Evolutionary conservation across 129 eudicot genomes (phyloP), one percentile per base, ranked within the genome.

Genomic region (Centrapalus pauciflorus): DNA sequence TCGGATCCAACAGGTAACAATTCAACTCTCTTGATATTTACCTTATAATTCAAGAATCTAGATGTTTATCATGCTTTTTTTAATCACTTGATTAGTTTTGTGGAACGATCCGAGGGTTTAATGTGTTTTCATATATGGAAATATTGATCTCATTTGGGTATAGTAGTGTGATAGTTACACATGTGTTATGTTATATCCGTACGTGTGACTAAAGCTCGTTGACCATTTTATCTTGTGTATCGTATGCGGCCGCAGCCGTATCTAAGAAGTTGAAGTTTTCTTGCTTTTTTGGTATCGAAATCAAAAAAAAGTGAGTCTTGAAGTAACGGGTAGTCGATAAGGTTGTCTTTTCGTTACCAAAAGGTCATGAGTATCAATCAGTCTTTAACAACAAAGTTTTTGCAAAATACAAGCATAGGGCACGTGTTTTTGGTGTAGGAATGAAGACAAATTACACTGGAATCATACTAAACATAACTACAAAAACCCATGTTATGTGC

Each of bases 1-100:
- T 49, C 84, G 64, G 24, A 86, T 86, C 55, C 97, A 86, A 64
- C 88, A 84, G 95, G 97, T 90, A n/a, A n/a, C n/a, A n/a, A n/a
- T n/a, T n/a, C n/a, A n/a, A n/a, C n/a, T n/a, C n/a, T 0, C 46
- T 70, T 19, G 4, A 38, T 55, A 7, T 45, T 45, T 52, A 29
- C 17, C 16, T 67, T n/a, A 0, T 19, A 28, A 11, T 54, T 65
- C 45, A 67, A 21, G 12, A 55, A 4, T 41, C n/a, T n/a, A n/a
- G n/a, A n/a, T n/a, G n/a, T 29, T 23, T 64, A 45, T 46, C 14
- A 28, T 65, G 49, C 1, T 16, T 13, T 65, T 50, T n/a, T n/a
- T n/a, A n/a, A n/a, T n/a, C 14, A 13, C 1, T 13, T 41, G 49
- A 4, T 41, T 13, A 5, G 49, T 41, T 41, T 13, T 3, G 19